phyloP scores from a whole-genome alignment of 371 early-diverging fungal species.

The Actinomucor elegans region DNA sequence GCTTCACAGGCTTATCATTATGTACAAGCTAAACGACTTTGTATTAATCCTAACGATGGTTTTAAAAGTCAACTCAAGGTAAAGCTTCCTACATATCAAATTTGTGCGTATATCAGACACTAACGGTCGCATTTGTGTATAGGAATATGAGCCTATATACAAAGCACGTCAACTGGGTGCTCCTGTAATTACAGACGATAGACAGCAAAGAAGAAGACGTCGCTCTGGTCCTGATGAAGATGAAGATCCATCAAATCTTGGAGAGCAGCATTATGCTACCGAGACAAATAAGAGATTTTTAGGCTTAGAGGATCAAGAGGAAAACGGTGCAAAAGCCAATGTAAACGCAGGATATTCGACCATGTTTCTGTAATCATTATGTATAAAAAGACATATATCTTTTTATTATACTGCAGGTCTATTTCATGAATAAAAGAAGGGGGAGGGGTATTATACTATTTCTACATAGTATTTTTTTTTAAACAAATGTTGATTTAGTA shows the following conservation, averaged over 20 bases:
- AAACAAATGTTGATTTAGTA: too few species aligned
- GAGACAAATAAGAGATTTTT: conserved; percentile 18
- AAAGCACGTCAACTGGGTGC: conserved; percentile 50
- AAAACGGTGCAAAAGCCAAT: conserved; percentile 9
- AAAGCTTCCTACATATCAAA: too few species aligned
- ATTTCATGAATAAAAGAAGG: too few species aligned
- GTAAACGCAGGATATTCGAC: conserved; percentile 20
- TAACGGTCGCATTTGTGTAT: too few species aligned
- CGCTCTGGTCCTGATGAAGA: conserved; percentile 58
- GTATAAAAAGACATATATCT: too few species aligned
- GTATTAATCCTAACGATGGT: conserved; percentile 82
- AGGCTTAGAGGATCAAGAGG: conserved; percentile 9
- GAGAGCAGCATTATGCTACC: background rate
- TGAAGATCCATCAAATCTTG: conserved; percentile 18
- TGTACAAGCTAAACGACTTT: conserved; percentile 83
- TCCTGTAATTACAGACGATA: conserved; percentile 22
- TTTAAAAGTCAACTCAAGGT: conserved; percentile 82
- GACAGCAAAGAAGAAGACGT: conserved; percentile 49
- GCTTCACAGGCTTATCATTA: conserved; percentile 74
- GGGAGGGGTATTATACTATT: too few species aligned
- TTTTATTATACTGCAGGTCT: too few species aligned
- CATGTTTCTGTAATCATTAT: conserved; percentile 11
- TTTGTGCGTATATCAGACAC: too few species aligned
- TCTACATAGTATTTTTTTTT: too few species aligned
- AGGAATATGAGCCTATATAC: conserved; percentile 84